phyloP scores from a whole-genome alignment of 2,329 filamentous ascomycete genomes.

The Cladosporium sp. region DNA sequence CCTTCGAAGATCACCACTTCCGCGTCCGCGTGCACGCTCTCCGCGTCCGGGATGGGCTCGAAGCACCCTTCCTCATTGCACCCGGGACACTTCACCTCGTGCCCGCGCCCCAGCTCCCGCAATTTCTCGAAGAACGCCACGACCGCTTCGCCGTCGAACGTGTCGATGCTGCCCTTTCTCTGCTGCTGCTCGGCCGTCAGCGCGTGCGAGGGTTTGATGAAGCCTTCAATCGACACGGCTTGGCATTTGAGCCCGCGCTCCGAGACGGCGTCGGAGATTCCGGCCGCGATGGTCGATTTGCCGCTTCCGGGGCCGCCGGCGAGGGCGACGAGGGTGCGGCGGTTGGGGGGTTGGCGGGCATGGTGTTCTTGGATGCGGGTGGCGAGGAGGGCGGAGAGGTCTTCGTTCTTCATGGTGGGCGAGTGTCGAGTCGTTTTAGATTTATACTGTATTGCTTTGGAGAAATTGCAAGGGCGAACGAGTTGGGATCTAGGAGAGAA shows the following conservation, averaged over 20 bases:
- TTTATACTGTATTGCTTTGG: not conserved
- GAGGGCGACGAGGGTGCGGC: conserved; percentile 8
- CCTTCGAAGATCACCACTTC: conserved; percentile 19
- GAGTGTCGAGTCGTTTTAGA: not conserved
- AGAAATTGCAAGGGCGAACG: not conserved
- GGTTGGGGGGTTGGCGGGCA: not conserved
- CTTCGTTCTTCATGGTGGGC: conserved; percentile 4
- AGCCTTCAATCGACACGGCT: conserved; percentile 9
- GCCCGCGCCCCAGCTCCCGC: conserved; percentile 4
- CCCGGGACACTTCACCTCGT: not conserved
- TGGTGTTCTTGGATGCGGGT: not conserved
- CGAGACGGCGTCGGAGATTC: conserved; percentile 2
- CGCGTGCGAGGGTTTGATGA: conserved; percentile 8
- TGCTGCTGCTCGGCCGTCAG: conserved; percentile 1
- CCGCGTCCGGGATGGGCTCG: conserved; percentile 4
- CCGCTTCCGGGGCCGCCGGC: conserved; percentile 12
- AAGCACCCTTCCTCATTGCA: conserved; percentile 4
- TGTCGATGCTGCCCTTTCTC: conserved; percentile 4
- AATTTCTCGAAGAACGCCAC: conserved; percentile 6
- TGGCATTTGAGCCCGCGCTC: conserved; percentile 5
- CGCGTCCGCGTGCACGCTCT: not conserved
- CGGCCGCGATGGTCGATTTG: conserved; percentile 5
- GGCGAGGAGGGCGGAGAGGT: not conserved
- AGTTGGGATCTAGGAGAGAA: not conserved
- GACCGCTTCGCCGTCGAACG: conserved; percentile 9